These are phyloP conservation scores for Termitomyces sp. DNA, from an alignment of 768 basidiomycete genomes.

Conservation along the genomic window DNA sequence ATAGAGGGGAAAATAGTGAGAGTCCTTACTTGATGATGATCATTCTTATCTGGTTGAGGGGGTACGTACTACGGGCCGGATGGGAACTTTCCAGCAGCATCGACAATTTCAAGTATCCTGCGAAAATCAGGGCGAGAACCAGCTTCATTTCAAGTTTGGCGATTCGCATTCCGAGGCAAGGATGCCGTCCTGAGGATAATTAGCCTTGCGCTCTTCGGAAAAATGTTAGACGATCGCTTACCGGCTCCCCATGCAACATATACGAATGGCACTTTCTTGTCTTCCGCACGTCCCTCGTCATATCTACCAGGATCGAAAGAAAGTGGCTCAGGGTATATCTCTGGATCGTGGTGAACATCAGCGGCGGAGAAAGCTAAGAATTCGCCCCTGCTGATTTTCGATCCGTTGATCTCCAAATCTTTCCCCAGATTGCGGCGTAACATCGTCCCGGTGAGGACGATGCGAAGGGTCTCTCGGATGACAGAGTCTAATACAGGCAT, in stretches of 20 bases:
- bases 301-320: constrained; percentile 34
- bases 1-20: not conserved
- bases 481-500: constrained; percentile 34
- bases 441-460: constrained; percentile 23
- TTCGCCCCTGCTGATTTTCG: constrained; percentile 26
- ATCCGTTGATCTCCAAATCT: constrained; percentile 24
- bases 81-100: constrained; percentile 24
- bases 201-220: not conserved
- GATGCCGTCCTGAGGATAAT: constrained; percentile 28
- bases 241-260: constrained; percentile 41
- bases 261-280: constrained; percentile 27
- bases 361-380: constrained; percentile 30
- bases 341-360: constrained; percentile 32
- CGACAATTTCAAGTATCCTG: constrained; percentile 32
- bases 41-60: constrained; percentile 29
- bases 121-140: constrained; percentile 29
- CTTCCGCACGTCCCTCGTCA: constrained; percentile 28
- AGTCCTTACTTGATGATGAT: constrained; percentile 23
- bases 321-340: constrained; percentile 31
- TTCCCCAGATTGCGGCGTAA: constrained; percentile 32
- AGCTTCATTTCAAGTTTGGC: constrained; percentile 38
- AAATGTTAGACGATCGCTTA: constrained; percentile 13
- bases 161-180: constrained; percentile 34
- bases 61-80: no score
- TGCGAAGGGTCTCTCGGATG: constrained; percentile 36